Percentiles rank a stretch among this genome's conserved stretches.
Conservation (phyloP, 768 basidiomycete genomes). For the Termitomyces sp. region DNA sequence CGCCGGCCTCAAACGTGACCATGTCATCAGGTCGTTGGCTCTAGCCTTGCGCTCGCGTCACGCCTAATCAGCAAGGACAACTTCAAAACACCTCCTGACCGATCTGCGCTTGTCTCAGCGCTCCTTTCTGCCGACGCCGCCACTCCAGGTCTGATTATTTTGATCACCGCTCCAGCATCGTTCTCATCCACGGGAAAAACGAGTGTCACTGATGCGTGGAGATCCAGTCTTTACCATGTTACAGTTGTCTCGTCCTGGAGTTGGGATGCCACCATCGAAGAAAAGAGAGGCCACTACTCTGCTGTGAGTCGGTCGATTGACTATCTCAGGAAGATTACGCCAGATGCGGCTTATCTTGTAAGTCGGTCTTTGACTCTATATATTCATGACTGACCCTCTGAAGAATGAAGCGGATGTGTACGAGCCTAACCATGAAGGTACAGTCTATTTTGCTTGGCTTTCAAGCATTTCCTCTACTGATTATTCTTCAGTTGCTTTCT, state of each 20-base stretch:
- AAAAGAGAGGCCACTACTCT: constrained; percentile 28
- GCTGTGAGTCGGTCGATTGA: constrained; percentile 33
- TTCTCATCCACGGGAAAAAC: constrained; percentile 29
- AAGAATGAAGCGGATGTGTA: constrained; percentile 48
- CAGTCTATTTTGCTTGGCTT: not conserved
- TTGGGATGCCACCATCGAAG: constrained; percentile 36
- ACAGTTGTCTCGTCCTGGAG: constrained; percentile 40
- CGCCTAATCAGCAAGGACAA: constrained; percentile 36
- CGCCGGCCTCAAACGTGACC: not conserved
- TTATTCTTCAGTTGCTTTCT: constrained; percentile 29
- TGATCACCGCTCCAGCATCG: constrained; percentile 34
- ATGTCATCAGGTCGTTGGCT: constrained; percentile 30
- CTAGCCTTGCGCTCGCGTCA: constrained; percentile 37
- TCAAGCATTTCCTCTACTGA: not conserved
- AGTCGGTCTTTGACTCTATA: constrained; percentile 10
- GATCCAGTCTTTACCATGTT: constrained; percentile 39
- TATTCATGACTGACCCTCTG: not conserved
- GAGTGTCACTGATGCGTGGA: constrained; percentile 41
- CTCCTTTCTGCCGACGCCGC: constrained; percentile 29
- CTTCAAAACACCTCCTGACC: constrained; percentile 27
- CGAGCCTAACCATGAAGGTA: constrained; percentile 40
- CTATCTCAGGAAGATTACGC: constrained; percentile 35
- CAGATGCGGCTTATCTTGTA: constrained; percentile 41
- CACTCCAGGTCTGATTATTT: constrained; percentile 36
- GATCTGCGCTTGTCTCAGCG: constrained; percentile 28